These are phyloP conservation scores for Oropetium thomaeum DNA, from an alignment of 176 grass and related monocot genomes.

Conservation along the genomic window DNA sequence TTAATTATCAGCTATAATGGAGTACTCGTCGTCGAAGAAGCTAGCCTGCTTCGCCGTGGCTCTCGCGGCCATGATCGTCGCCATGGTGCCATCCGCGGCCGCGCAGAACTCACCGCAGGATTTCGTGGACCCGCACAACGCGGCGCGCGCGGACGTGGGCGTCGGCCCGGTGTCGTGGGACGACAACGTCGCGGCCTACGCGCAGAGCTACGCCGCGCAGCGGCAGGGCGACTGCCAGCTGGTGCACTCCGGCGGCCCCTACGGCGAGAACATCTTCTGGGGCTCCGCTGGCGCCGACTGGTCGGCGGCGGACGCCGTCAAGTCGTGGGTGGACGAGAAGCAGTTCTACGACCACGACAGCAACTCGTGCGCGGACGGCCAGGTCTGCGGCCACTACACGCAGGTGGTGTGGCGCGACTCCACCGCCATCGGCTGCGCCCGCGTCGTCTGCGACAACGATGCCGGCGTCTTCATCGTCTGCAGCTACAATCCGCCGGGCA, in stretches of 20 bases:
- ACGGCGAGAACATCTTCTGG: constrained; percentile 45
- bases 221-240: constrained; percentile 26
- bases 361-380: constrained; percentile 28
- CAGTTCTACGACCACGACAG: constrained; percentile 24
- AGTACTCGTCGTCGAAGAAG: too few species aligned
- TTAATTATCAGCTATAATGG: too few species aligned
- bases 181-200: constrained; percentile 17
- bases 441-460: constrained; percentile 4
- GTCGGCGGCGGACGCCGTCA: constrained; percentile 32
- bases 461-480: constrained; percentile 33
- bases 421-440: constrained; percentile 29
- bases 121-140: constrained; percentile 22
- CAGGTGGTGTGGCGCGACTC: constrained; percentile 45
- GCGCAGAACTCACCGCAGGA: constrained; percentile 7
- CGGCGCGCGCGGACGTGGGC: constrained; percentile 17
- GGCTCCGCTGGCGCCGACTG: neutral
- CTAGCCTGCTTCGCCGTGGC: too few species aligned
- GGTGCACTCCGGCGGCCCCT: constrained; percentile 33
- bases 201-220: constrained; percentile 25
- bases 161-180: constrained; percentile 32
- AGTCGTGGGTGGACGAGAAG: constrained; percentile 25
- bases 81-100: neutral
- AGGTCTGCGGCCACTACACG: constrained; percentile 29
- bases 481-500: constrained; percentile 40
- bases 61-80: too few species aligned